Conservation (phyloP, 345 rosid genomes). For the Sisymbrium altissimum region DNA sequence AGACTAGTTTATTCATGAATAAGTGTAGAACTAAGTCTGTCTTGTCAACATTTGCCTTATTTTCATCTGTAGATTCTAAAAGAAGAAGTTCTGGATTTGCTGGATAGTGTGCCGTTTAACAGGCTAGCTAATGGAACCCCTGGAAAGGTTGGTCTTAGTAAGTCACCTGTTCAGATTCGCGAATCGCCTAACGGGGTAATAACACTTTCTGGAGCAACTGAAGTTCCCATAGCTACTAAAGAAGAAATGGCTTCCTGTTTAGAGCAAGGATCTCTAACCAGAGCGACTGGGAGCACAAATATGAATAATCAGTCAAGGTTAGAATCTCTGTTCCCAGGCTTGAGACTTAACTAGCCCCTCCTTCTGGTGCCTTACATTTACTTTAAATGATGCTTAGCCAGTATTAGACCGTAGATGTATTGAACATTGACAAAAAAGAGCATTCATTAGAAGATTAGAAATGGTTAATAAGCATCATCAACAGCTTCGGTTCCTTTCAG, state of each 20-base stretch:
- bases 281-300: slow-evolving; percentile 86
- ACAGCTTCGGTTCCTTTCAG: not conserved
- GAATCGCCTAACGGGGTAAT: slow-evolving; percentile 81
- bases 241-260: slow-evolving; percentile 80
- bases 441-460: not conserved
- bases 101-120: slow-evolving; percentile 51
- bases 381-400: not conserved
- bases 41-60: not conserved
- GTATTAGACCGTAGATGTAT: not conserved
- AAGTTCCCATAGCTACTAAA: slow-evolving; percentile 51
- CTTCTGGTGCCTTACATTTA: too few relatives aligned
- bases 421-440: not conserved
- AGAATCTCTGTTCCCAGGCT: slow-evolving; percentile 6
- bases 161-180: slow-evolving; percentile 70
- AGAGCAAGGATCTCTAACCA: slow-evolving; percentile 73
- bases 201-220: slow-evolving; percentile 70
- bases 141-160: slow-evolving; percentile 54
- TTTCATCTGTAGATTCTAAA: slow-evolving; percentile 58
- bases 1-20: not conserved
- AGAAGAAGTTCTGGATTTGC: slow-evolving; percentile 83
- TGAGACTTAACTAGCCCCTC: not conserved
- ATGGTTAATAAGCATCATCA: not conserved
- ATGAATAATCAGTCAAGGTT: slow-evolving; percentile 87
- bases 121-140: slow-evolving; percentile 54
- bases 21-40: not conserved